These are phyloP conservation scores for Globisporangium lucens DNA, from an alignment of 352 stramenopile genomes.

Conservation along the genomic window DNA sequence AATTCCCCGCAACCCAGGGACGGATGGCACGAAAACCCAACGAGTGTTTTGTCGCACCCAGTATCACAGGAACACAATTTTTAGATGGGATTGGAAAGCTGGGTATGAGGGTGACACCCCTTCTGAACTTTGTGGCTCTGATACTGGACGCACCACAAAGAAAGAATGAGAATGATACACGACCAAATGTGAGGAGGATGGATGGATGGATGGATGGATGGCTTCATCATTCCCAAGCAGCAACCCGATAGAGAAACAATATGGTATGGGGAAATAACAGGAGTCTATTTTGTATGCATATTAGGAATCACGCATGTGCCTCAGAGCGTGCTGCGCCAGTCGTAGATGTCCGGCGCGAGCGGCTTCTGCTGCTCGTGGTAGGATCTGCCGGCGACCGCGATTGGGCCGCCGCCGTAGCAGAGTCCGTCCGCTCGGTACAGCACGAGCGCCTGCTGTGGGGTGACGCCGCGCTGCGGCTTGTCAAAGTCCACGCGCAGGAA, in stretches of 20 bases:
- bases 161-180: neutral
- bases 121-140: neutral
- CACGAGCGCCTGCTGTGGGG: slow-evolving; percentile 83
- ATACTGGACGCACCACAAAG: neutral
- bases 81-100: neutral
- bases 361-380: slow-evolving; percentile 67
- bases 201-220: neutral
- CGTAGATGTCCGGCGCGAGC: slow-evolving; percentile 39
- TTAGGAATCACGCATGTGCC: neutral
- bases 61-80: neutral
- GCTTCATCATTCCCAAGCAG: neutral
- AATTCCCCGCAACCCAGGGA: slow-evolving; percentile 10
- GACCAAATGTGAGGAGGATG: neutral
- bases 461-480: slow-evolving; percentile 74
- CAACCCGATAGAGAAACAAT: neutral
- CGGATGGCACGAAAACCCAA: slow-evolving; percentile 1
- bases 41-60: neutral
- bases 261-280: neutral
- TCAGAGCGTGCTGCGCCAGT: slow-evolving; percentile 44
- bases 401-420: slow-evolving; percentile 77
- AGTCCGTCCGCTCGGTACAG: slow-evolving; percentile 79
- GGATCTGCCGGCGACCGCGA: slow-evolving; percentile 52
- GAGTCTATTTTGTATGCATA: slow-evolving; percentile 9
- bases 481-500: slow-evolving; percentile 82
- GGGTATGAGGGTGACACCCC: neutral